These are phyloP conservation scores for Chamaecrista fasciculata DNA, from an alignment of 306 rosid species.

Conservation along the genomic window DNA sequence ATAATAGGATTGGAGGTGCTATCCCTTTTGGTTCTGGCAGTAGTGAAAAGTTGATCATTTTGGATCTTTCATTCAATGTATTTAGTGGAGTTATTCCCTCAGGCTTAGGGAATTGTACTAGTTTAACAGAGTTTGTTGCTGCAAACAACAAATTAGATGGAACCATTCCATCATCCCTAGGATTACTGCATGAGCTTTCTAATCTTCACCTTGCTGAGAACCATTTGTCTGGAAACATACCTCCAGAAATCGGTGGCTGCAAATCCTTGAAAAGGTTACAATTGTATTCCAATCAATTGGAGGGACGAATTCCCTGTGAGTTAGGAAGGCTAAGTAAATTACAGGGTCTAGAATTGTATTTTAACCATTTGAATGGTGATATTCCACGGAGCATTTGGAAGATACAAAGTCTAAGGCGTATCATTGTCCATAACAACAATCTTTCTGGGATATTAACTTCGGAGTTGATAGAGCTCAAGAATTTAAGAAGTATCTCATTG, in stretches of 20 bases:
- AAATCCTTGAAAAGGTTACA: conserved; percentile 38
- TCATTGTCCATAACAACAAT: conserved; percentile 41
- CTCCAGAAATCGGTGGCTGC: conserved; percentile 50
- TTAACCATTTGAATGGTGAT: conserved; percentile 46
- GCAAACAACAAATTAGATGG: conserved; percentile 36
- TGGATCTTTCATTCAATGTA: conserved; percentile 50
- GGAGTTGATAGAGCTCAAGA: conserved; percentile 57
- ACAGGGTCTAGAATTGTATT: conserved; percentile 43
- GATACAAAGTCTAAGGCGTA: conserved; percentile 44
- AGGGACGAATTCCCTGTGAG: neutral
- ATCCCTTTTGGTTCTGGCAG: conserved; percentile 42
- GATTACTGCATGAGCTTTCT: conserved; percentile 32
- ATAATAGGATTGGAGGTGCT: conserved; percentile 48
- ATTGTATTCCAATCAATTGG: conserved; percentile 22
- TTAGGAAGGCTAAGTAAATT: conserved; percentile 4
- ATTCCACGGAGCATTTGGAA: conserved; percentile 65
- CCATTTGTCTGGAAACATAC: conserved; percentile 49
- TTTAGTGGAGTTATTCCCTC: conserved; percentile 45
- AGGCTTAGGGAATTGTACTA: conserved; percentile 48
- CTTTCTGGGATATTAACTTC: conserved; percentile 53
- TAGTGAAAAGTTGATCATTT: conserved; percentile 23
- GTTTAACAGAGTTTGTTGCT: conserved; percentile 17
- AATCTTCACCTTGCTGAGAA: conserved; percentile 38
- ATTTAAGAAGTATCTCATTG: conserved; percentile 41
- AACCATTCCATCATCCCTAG: conserved; percentile 49